Conservation (phyloP, 768 basidiomycete species). For the Lactarius trivialis region DNA sequence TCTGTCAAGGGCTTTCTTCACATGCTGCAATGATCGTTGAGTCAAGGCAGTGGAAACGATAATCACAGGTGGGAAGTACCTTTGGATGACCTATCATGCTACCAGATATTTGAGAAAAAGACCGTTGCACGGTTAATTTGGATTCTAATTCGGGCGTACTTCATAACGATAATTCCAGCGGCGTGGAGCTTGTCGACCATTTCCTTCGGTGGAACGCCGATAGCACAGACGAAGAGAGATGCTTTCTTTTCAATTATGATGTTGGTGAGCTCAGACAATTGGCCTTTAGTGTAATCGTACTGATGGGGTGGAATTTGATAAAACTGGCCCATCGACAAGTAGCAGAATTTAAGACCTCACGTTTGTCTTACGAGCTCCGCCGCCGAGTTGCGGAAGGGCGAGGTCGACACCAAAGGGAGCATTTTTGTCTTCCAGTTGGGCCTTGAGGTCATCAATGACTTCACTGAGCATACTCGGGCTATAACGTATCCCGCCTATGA, state of each 20-base stretch:
- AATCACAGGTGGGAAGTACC: conserved; percentile 31
- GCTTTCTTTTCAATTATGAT: conserved; percentile 70
- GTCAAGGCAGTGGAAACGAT: conserved; percentile 7
- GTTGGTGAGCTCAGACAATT: conserved; percentile 69
- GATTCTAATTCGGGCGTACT: conserved; percentile 41
- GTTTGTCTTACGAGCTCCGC: conserved; percentile 80
- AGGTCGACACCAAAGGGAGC: conserved; percentile 82
- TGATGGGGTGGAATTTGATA: conserved; percentile 20
- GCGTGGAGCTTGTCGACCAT: conserved; percentile 76
- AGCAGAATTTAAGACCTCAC: conserved; percentile 26
- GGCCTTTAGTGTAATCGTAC: conserved; percentile 74
- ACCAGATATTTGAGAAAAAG: conserved; percentile 1
- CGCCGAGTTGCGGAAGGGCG: conserved; percentile 75
- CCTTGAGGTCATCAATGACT: conserved; percentile 68
- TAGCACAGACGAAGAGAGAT: conserved; percentile 74
- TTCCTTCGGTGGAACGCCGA: conserved; percentile 79
- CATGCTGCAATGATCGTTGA: conserved; percentile 42
- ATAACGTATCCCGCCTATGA: conserved; percentile 77
- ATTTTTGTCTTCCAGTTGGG: conserved; percentile 62
- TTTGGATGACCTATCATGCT: conserved; percentile 87
- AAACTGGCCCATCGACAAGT: not conserved
- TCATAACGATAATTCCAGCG: conserved; percentile 78
- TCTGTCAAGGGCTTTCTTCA: conserved; percentile 66
- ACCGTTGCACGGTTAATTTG: not conserved
- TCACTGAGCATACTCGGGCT: conserved; percentile 64